Evolutionary conservation across 176 grass and related monocot genomes (phyloP), one percentile per base, ranked within the genome.

Genomic region (Triticum timopheevii): DNA sequence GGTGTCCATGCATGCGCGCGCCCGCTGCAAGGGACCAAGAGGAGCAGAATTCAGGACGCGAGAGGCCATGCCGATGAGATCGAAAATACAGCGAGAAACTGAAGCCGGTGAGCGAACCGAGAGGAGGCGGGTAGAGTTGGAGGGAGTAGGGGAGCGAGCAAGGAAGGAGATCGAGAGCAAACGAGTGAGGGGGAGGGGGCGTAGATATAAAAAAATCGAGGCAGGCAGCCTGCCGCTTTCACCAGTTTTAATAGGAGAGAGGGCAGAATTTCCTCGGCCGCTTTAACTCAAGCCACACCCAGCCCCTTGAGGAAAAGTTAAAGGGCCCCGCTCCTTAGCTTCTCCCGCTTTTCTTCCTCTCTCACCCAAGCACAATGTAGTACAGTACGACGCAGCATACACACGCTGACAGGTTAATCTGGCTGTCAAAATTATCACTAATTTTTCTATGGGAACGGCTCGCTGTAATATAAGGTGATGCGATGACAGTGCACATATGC

Each of bases 201-300:
- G 61, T 91, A 82, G 86, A 90, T 91, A 96, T 91, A 91, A 92
- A 89, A 95, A 91, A 85, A 88, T 81, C 63, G 70, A 88, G 83
- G 86, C 90, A 92, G 90, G 90, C 93, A 88, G 70, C 56, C 81
- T 82, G 88, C 81, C 84, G 79, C 86, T 93, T 90, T 83, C 85
- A 88, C 89, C 66, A 38, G 89, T 86, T 90, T 90, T 90, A 90
- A 92, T 87, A 94, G 66, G 68, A 78, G 81, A 76, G 88, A 59
- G 80, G 85, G 86, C 82, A 93, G 86, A 97, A 94, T 94, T 94
- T 94, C 92, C 80, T 90, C 83, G 85, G 76, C 81, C 91, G 80
- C 93, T 95, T 98, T 95, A 95, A 93, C 95, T 89, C 91, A 90
- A 95, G 90, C 84, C 82, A 85, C 82, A 88, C 82, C 10, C 35